Evolutionary conservation across 2,329 filamentous ascomycete genomes (phyloP).

Genomic region (Aspergillus sp.): DNA sequence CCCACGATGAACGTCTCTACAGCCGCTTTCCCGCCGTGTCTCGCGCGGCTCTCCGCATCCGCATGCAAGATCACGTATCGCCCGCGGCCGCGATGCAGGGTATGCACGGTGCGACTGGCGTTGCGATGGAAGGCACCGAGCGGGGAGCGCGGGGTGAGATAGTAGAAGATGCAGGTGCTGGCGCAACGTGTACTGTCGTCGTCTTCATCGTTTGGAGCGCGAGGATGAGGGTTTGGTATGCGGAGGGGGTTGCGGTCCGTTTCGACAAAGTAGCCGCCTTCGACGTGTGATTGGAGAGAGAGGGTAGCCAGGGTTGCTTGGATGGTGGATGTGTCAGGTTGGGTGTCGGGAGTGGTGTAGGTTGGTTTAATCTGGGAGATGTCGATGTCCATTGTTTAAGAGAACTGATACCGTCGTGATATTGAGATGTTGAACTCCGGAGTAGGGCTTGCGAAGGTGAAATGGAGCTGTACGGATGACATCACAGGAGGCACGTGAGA

Average conservation of each 20-base stretch:
- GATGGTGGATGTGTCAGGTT: slow-evolving; percentile 25
- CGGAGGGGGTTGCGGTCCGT: slow-evolving; percentile 48
- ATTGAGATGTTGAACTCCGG: no score
- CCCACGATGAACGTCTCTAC: slow-evolving; percentile 61
- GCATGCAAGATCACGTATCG: slow-evolving; percentile 58
- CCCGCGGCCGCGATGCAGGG: slow-evolving; percentile 55
- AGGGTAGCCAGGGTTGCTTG: slow-evolving; percentile 38
- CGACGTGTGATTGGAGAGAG: slow-evolving; percentile 48
- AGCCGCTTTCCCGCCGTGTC: slow-evolving; percentile 32
- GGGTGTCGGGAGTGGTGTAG: slow-evolving; percentile 2
- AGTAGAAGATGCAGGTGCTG: slow-evolving; percentile 57
- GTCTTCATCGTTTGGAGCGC: slow-evolving; percentile 15
- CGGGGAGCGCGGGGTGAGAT: slow-evolving; percentile 49
- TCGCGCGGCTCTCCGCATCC: slow-evolving; percentile 31
- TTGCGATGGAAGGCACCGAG: slow-evolving; percentile 58
- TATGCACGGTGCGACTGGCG: slow-evolving; percentile 55
- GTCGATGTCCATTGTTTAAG: not conserved
- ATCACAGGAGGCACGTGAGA: slow-evolving; percentile 1
- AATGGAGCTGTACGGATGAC: no score
- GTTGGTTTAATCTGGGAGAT: not conserved
- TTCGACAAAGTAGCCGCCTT: slow-evolving; percentile 58
- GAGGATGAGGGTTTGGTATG: slow-evolving; percentile 45
- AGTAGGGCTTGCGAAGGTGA: not conserved
- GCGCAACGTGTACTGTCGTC: slow-evolving; percentile 43
- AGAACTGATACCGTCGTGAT: not conserved